Conservation (phyloP, 306 rosid species). For the Quercus engelmannii region DNA sequence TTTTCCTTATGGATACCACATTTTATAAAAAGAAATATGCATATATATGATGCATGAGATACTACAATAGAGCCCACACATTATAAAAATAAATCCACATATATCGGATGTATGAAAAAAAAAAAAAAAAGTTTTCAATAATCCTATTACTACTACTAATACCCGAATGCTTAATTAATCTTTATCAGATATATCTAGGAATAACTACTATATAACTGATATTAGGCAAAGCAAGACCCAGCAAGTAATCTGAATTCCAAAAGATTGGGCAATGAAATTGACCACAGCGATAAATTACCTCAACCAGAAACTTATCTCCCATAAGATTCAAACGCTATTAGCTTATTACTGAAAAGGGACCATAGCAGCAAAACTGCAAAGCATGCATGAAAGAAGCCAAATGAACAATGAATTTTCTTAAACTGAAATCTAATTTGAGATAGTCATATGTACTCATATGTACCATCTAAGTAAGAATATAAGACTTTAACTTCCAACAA, state of each 20-base stretch:
- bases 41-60: too few species aligned
- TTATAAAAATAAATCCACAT: too few species aligned
- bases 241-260: neutral
- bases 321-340: neutral
- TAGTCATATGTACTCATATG: neutral
- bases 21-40: too few species aligned
- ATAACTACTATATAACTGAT: too few species aligned
- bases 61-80: too few species aligned
- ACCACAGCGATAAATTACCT: too few species aligned
- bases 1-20: too few species aligned
- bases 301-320: too few species aligned
- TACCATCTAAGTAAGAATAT: neutral
- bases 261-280: too few species aligned
- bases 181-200: neutral
- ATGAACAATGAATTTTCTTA: neutral
- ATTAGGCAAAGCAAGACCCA: too few species aligned
- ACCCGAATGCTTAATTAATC: neutral
- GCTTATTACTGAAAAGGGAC: neutral
- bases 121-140: too few species aligned
- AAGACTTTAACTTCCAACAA: neutral
- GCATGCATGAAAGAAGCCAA: neutral
- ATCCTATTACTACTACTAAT: neutral
- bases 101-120: too few species aligned
- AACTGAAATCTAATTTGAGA: neutral
- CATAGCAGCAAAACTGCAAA: neutral